Evolutionary conservation across 495 filamentous ascomycete species (phyloP), one percentile per base, ranked within the genome.

Genomic region (Penicillium longicatenatum): DNA sequence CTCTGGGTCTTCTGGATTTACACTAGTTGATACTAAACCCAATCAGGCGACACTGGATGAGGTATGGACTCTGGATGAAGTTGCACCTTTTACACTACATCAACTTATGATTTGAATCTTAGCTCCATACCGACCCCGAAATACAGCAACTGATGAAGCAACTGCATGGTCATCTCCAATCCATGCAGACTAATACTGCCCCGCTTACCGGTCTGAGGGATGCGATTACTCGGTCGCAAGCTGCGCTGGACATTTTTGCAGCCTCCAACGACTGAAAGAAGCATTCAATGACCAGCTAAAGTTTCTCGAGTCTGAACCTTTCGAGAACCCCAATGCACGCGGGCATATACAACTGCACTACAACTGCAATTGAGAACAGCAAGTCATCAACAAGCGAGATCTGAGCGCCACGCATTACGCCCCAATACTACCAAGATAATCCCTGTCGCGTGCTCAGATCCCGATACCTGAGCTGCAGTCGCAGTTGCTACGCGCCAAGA

Each of bases 121-220:
- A 79, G 77, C 65, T 78, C 42, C 72, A 75, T n/a, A 44, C 60
- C 14, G 76, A 80, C 50, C 71, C 75, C 1, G 73, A 75, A n/a
- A 56, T 71, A 10, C 55, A 54, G 7, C 56, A 37, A 11, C 49
- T 80, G 30, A 60, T 79, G 52, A 72, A 68, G 51, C 79, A 85
- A 59, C 67, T 88, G 11, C 70, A 77, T 47, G 73, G 75, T 42
- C 84, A 86, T 66, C 70, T 87, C 22, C 77, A 80, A 58, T 84
- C 78, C 29, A 79, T 88, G 73, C 75, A 81, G 52, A 77, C 66
- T 47, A 86, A 86, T 58, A 70, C 74, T 3, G 73, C 70, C n/a
- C 79, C 81, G 29, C 70, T 86, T 12, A 53, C 71, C 8, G 84
- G 78, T 4, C 72, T 87, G 43, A 62, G 69, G 12, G 79, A 82